A percentile compares a stretch with the other conserved stretches of the same genome.
Evolutionary conservation across 1,284 basidiomycete genomes (phyloP).

Genomic region (Tilletia caries): DNA sequence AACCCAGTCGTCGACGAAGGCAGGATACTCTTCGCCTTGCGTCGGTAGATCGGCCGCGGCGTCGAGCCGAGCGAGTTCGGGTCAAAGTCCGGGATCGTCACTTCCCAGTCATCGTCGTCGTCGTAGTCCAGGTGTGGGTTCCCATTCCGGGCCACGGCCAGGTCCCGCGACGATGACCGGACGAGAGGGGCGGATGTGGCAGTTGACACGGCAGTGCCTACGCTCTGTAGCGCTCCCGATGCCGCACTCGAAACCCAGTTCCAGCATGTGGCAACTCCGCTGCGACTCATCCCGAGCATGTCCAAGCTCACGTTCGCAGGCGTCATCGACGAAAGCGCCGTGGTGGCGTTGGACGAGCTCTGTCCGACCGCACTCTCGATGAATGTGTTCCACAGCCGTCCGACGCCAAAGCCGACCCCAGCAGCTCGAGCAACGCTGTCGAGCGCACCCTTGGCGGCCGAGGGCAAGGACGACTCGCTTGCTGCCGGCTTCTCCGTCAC

Average conservation of each 20-base stretch:
- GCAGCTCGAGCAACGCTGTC: slow-evolving; percentile 9
- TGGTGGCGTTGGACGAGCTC: neutral
- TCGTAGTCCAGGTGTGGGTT: neutral
- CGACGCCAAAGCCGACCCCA: slow-evolving; percentile 6
- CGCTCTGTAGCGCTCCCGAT: slow-evolving; percentile 2
- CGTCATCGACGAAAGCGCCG: neutral
- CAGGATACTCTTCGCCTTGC: slow-evolving; percentile 5
- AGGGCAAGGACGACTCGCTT: neutral
- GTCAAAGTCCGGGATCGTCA: slow-evolving; percentile 12
- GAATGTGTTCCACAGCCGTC: slow-evolving; percentile 6
- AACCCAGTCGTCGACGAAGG: neutral
- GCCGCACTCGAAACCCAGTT: neutral
- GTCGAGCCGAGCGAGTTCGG: slow-evolving; percentile 13
- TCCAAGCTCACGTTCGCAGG: slow-evolving; percentile 4
- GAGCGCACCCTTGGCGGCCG: slow-evolving; percentile 7
- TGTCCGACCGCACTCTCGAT: neutral
- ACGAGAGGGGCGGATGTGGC: neutral
- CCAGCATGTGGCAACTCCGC: neutral
- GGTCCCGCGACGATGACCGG: neutral
- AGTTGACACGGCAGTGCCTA: neutral
- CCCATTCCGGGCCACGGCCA: neutral
- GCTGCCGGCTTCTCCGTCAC: neutral
- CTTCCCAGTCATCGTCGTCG: slow-evolving; percentile 11
- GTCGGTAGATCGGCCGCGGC: slow-evolving; percentile 13
- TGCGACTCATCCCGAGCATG: neutral